Evolutionary conservation across 1,284 basidiomycete species (phyloP), one percentile per base, ranked within the genome.

Genomic region (Leccinum huronense): DNA sequence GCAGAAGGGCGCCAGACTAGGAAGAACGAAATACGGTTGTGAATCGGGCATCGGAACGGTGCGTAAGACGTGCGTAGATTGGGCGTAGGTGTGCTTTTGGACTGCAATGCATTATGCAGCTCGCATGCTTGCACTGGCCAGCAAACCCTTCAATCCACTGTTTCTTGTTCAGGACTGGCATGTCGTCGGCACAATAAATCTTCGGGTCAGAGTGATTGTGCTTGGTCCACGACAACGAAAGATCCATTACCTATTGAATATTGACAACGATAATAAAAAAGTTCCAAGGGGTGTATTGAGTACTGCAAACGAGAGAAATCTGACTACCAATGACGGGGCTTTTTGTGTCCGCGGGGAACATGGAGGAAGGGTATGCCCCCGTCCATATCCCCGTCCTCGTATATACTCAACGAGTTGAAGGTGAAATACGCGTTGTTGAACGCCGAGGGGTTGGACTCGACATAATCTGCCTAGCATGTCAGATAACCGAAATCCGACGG

Each of bases 51-150:
- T 19, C n/a, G 42, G 68, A 9, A 77, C 77, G 0, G 81, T 80
- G 67, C 88, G 86, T 0, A 84, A 83, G 34, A 10, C 86, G 83
- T 0, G 85, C 86, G 13, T 70, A 68, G 0, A 86, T 80, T n/a
- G n/a, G n/a, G n/a, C n/a, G n/a, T n/a, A n/a, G n/a, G n/a, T n/a
- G 88, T 7, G 83, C 70, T 64, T 79, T 82, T 4, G 86, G 84
- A 76, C 90, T 85, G 76, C 91, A 92, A 45, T n/a, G n/a, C 38
- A 40, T 40, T 16, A 40, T 45, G 42, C 3, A 92, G 71, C 70
- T 92, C 89, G 70, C 83, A 92, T 19, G 85, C 87, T 74, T 91
- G 88, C 63, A 89, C 4, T 11, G 2, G 79, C 75, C 0, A 89
- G 90, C 68, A 86, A 88, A 1, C 89, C 89, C 85, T 54, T 3